Evolutionary conservation across 1,139 yeast genomes (phyloP), one percentile per base, ranked within the genome.

Genomic region (Taphrina pruni): DNA sequence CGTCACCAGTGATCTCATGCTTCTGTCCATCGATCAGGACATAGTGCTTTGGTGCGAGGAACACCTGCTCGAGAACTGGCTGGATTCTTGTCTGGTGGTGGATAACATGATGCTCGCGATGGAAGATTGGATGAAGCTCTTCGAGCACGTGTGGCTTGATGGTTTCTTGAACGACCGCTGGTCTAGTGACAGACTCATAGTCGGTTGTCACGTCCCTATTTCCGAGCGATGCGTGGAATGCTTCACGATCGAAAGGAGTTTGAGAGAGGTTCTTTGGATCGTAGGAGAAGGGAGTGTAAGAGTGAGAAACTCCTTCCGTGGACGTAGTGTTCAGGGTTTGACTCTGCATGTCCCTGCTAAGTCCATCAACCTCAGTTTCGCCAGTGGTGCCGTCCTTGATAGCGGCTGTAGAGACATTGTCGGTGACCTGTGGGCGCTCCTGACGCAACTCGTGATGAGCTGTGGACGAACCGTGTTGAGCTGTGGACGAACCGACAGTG

Each of bases 81-180:
- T 57, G 64, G 36, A 65, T 58, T n/a, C 64, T 41, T 5, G 69
- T 57, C 58, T 65, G 69, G 48, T 57, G 64, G 32, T 65, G 69
- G 12, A 58, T 57, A 52, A 65, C 58, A 45, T 65, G 69, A 38
- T 56, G 64, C 8, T 65, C 69, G 41, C 69, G 69, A 35, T 57
- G 54, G 57, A 57, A 48, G 35, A 65, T 35, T 8, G 64, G 69
- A 26, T 38, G 54, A 46, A 57, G 14, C 20, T 48, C 55, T 38
- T 65, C 69, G 6, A 14, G 38, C 45, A 50, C 51, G 17, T 48
- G 12, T 6, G 64, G 58, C 38, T 26, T 17, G 9, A 65, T 36
- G 35, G 58, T 50, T 35, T 65, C 69, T 20, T 65, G 69, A 17
- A 65, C 58, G 41, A 65, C 64, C 1, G 69, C 57, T 7, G 69